These are phyloP conservation scores for Podospora pseudoanserina DNA, from an alignment of 495 filamentous ascomycete genomes.

Conservation along the genomic window DNA sequence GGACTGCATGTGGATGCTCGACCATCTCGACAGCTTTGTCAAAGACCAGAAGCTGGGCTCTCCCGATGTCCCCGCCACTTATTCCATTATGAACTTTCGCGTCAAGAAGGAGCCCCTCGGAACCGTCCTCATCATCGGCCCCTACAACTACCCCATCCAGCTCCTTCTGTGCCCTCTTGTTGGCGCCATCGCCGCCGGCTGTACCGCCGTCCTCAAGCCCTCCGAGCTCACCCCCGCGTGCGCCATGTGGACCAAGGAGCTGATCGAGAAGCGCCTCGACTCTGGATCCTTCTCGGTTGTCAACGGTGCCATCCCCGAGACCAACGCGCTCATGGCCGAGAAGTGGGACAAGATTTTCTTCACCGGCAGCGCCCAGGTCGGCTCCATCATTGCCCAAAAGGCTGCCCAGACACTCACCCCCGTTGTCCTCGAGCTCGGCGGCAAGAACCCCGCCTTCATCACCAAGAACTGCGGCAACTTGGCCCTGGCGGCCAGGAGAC, in stretches of 20 bases:
- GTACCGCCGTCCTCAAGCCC: conserved; percentile 85
- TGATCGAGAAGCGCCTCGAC: conserved; percentile 71
- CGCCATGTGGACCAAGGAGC: conserved; percentile 73
- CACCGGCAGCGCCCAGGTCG: conserved; percentile 74
- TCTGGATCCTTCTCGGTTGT: conserved; percentile 70
- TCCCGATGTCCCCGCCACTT: conserved; percentile 63
- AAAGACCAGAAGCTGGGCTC: conserved; percentile 68
- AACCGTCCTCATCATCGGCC: conserved; percentile 77
- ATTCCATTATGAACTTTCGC: conserved; percentile 63
- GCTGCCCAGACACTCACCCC: conserved; percentile 90
- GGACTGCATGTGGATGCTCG: conserved; percentile 71
- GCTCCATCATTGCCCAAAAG: conserved; percentile 83
- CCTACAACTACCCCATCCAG: conserved; percentile 90
- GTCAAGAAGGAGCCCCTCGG: conserved; percentile 90
- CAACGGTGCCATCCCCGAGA: conserved; percentile 77
- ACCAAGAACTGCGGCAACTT: conserved; percentile 71
- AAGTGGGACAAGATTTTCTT: conserved; percentile 99
- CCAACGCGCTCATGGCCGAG: conserved; percentile 73
- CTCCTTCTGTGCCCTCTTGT: conserved; percentile 73
- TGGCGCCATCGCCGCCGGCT: conserved; percentile 88
- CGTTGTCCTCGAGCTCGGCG: conserved; percentile 83
- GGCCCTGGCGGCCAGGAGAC: conserved; percentile 72
- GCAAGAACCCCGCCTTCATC: conserved; percentile 85
- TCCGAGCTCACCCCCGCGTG: conserved; percentile 73
- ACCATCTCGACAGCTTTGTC: conserved; percentile 73